These are phyloP conservation scores for Phylloporus sp. DNA, from an alignment of 768 basidiomycete species.

Conservation along the genomic window DNA sequence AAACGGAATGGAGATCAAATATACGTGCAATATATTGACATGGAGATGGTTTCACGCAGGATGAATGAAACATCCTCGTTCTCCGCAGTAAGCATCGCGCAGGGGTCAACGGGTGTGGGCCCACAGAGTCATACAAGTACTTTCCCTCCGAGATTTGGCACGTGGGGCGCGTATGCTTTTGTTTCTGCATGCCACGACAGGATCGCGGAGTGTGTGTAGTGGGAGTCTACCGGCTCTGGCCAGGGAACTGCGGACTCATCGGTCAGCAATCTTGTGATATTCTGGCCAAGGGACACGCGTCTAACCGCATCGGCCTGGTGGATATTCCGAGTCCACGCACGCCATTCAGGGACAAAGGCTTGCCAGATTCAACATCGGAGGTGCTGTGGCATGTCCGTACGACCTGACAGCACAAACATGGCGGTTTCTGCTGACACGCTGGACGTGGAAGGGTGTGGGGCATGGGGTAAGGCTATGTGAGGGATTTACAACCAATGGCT, in stretches of 20 bases:
- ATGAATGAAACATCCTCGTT: constrained; percentile 1
- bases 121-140: background rate
- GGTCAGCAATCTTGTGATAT: constrained; percentile 3
- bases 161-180: constrained; percentile 1
- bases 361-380: background rate
- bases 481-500: constrained; percentile 4
- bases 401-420: constrained; percentile 22
- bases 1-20: constrained; percentile 11
- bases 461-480: constrained; percentile 26
- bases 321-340: background rate
- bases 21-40: constrained; percentile 4
- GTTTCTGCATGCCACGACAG: constrained; percentile 7
- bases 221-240: constrained; percentile 2
- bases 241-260: constrained; percentile 8
- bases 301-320: background rate
- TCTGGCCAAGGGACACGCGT: constrained; percentile 8
- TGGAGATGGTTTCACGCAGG: constrained; percentile 16
- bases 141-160: background rate
- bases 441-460: constrained; percentile 17
- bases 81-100: background rate
- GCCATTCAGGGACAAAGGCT: background rate
- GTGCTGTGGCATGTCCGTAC: constrained; percentile 14
- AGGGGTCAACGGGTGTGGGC: background rate
- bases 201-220: constrained; percentile 3
- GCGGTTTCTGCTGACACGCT: constrained; percentile 21